Percentiles rank a stretch among this genome's conserved stretches.
Conservation (phyloP, 139 green algal genomes). For the Asterochloris erici region DNA sequence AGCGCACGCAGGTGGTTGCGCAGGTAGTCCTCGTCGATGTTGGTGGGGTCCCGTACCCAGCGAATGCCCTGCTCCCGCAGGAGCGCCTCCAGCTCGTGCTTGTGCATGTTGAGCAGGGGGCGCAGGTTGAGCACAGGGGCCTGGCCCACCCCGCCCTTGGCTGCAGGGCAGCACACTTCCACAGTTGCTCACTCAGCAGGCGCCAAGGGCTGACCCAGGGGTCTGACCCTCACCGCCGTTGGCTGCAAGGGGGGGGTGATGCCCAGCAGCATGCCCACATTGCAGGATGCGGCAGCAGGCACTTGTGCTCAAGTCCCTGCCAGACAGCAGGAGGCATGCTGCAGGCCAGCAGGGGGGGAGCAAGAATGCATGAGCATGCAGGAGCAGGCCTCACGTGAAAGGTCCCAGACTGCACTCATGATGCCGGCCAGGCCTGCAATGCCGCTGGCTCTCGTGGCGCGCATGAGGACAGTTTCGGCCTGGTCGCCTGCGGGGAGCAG, state of each 20-base stretch:
- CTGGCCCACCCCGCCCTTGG: no score
- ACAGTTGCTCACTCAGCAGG: no score
- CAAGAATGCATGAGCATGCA: background rate
- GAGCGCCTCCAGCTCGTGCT: constrained; percentile 1
- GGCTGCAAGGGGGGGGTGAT: no score
- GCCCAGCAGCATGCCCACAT: constrained; percentile 1
- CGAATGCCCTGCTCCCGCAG: constrained; percentile 3
- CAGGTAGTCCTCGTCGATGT: background rate
- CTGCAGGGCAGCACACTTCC: no score
- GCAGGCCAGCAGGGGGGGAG: background rate
- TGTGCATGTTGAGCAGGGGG: background rate
- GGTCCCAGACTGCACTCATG: background rate
- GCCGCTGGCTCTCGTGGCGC: constrained; percentile 43
- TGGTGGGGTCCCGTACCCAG: constrained; percentile 20
- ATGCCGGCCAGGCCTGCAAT: constrained; percentile 51
- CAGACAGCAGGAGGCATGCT: background rate
- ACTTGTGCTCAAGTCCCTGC: background rate
- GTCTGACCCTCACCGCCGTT: no score
- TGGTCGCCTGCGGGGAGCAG: constrained; percentile 35
- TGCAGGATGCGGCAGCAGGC: background rate
- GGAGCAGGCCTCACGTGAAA: no score
- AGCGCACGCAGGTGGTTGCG: constrained; percentile 14
- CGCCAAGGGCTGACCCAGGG: no score
- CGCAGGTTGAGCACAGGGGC: background rate
- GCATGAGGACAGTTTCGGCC: constrained; percentile 53